Base-by-base conservation (phyloP, 495 filamentous ascomycete species). In the Penicillium riverlandense region DNA sequence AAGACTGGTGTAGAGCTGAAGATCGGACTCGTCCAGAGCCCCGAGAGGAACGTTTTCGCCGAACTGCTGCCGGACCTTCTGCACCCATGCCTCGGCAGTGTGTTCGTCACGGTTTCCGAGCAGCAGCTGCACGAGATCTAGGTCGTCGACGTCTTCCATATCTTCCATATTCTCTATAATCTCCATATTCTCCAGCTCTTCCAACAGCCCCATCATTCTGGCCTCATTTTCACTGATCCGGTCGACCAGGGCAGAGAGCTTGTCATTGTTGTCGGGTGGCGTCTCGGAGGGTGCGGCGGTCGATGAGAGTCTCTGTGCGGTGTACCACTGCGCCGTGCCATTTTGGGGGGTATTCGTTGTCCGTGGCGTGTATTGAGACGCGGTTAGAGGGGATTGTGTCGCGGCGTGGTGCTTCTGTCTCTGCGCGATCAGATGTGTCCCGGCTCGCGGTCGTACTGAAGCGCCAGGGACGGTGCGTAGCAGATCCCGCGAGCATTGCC, bases 41-140 rank as follows among this genome's bases (percentile, higher is more conserved):
- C 76, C 82, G n/a, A 81, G 74, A 0, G 92, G 92, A 8, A 96
- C 63, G 1, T 71, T 79, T 50, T 92, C 79, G 35, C 90, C 86
- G 61, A 87, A 95, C 9, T 75, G 70, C 49, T 85, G 79, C 51
- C 84, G 75, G 14, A 90, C 82, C 37, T 76, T 62, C 16, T 81
- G 78, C 39, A 88, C 87, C 39, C 84, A 71, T 2, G 65, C 66
- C 53, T 90, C 86, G 46, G 78, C 43, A 61, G 37, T 76, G 66
- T 63, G 52, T 40, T 53, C 50, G 40, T 65, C 61, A 37, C 58
- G 57, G 16, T 62, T 45, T 13, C 48, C 58, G 38, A 66, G 47
- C 33, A 52, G 44, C 22, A 22, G 22, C 22, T 22, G 22, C 22
- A 22, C 6, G 22, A 22, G 22, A 22, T 22, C 22, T 22, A 22